Base-by-base conservation (phyloP, 139 green algal genomes). In the Chlamydomonas sp. region DNA sequence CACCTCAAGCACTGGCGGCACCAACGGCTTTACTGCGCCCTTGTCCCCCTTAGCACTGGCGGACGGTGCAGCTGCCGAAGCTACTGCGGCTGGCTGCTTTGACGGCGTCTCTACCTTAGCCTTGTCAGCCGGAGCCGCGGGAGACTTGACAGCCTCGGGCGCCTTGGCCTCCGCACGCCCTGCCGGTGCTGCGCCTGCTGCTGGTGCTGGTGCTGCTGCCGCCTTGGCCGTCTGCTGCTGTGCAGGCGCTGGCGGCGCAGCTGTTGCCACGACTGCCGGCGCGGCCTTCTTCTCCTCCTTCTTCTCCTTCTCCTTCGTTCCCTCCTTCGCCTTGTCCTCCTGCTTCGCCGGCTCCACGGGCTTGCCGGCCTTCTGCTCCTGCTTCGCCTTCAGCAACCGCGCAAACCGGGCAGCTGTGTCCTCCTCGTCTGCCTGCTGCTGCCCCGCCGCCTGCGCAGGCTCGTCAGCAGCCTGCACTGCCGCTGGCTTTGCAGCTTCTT, bases 131-230 rank as follows among this genome's bases (percentile, higher is more conserved):
- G 57, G 57, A 2, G 3, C 14, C 3, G 17, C 18, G 17, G 17
- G 18, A 4, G 17, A 4, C 69, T 76, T 76, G 2, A 58, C 17
- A 18, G 17, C 69, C 69, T 18, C 69, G 57, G 69, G 3, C 69
- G 69, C 17, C 69, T 57, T 57, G 3, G 3, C 18, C 17, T 58
- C 18, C 17, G 69, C 69, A 4, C 18, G 17, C 69, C n/a, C 60
- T 59, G 7, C 77, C 60, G 60, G 10, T 60, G 5, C 15, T 69
- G 77, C 77, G 57, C 1, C 59, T 81, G 6, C 59, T 68, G 59
- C 76, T 80, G 76, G 58, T 80, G 76, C 76, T 80, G 59, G 2
- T 81, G 77, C 59, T 18, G 76, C 76, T 60, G 73, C 73, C 73
- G 73, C 73, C 10, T 60, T 78, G 20, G 73, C 73, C 60, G 73